A percentile compares a stretch with the other conserved stretches of the same genome.
These are phyloP conservation scores for Colletotrichum simmondsii DNA, from an alignment of 2,329 filamentous ascomycete genomes.

Conservation along the genomic window DNA sequence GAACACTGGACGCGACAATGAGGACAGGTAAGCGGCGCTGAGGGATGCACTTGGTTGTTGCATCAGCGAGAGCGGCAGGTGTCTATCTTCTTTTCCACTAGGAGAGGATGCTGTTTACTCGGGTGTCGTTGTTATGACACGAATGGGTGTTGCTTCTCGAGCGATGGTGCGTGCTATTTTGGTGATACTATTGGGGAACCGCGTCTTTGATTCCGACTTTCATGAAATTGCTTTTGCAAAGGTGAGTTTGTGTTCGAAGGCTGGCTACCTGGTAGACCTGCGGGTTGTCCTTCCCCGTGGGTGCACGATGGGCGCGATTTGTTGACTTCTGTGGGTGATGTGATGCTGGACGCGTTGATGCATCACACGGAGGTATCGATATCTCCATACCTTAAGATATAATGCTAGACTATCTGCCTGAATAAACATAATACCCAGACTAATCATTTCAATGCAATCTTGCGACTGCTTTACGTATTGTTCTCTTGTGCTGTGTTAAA, in stretches of 20 bases:
- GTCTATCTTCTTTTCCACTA: neutral
- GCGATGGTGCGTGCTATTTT: neutral
- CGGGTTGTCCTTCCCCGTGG: too few species aligned
- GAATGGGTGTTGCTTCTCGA: neutral
- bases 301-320: too few species aligned
- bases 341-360: neutral
- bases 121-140: slow-evolving; percentile 7
- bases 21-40: neutral
- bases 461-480: neutral
- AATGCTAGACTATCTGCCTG: neutral
- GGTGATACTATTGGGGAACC: neutral
- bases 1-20: neutral
- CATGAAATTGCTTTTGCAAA: too few species aligned
- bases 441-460: too few species aligned
- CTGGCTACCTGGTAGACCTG: neutral
- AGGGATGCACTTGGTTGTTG: neutral
- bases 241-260: too few species aligned
- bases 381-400: too few species aligned
- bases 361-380: neutral
- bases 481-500: neutral
- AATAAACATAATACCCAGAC: neutral
- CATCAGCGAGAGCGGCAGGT: neutral
- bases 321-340: neutral
- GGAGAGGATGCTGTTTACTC: slow-evolving; percentile 8
- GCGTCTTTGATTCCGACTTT: neutral